These are phyloP conservation scores for Ustilago cynodontis DNA, from an alignment of 1,284 basidiomycete species.

Conservation along the genomic window DNA sequence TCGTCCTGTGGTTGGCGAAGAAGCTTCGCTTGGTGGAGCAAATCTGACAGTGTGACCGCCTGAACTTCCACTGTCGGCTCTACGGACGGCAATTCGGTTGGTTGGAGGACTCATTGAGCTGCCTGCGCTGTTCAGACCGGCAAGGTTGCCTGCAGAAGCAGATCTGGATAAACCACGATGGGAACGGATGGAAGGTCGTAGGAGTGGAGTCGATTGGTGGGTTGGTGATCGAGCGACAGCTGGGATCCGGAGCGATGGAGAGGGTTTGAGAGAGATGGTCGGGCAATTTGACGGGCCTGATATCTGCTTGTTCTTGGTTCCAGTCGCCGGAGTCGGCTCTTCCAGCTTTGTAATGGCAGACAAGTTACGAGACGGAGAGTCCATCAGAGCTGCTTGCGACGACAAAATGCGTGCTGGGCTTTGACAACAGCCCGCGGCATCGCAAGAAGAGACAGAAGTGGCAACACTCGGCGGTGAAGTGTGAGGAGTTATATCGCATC, in stretches of 20 bases:
- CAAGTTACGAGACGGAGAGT: not conserved
- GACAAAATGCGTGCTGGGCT: not conserved
- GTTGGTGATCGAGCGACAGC: not conserved
- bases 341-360: not conserved
- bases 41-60: slow-evolving; percentile 1
- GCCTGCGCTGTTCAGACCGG: not conserved
- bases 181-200: not conserved
- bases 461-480: not conserved
- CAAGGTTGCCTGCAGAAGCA: slow-evolving; percentile 23
- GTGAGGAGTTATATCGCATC: not conserved
- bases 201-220: not conserved
- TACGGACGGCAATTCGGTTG: not conserved
- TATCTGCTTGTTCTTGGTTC: not conserved
- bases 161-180: slow-evolving; percentile 12
- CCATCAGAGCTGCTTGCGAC: not conserved
- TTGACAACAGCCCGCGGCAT: not conserved
- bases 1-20: not conserved
- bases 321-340: not conserved
- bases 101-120: not conserved
- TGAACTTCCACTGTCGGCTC: not conserved
- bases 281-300: not conserved
- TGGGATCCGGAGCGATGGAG: slow-evolving; percentile 3
- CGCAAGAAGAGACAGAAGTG: slow-evolving; percentile 5
- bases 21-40: not conserved
- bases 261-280: not conserved